Evolutionary conservation across 2,329 filamentous ascomycete genomes (phyloP).

Genomic region (Niveomyces coronatus): DNA sequence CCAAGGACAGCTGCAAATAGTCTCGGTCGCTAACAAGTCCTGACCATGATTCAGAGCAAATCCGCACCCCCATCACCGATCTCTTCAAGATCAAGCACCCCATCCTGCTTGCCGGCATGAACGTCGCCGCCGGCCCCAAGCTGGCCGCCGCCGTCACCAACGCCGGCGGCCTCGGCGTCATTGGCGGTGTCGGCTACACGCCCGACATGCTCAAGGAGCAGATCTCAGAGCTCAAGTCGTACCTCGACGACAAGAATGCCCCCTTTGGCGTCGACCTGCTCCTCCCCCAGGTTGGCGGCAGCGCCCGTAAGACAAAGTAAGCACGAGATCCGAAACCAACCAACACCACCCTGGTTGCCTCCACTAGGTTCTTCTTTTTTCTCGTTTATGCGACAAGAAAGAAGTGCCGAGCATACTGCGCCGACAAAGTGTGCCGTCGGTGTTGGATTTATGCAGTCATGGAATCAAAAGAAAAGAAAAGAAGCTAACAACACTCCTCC

Average conservation of each 20-base stretch:
- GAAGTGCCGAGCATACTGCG: too few species aligned
- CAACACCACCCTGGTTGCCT: neutral
- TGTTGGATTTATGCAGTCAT: neutral
- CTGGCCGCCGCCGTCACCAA: constrained; percentile 95
- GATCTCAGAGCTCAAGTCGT: constrained; percentile 86
- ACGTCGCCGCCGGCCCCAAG: constrained; percentile 93
- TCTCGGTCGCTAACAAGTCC: constrained; percentile 7
- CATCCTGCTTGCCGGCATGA: constrained; percentile 94
- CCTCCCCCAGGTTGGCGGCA: constrained; percentile 88
- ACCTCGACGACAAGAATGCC: constrained; percentile 79
- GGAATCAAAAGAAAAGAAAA: neutral
- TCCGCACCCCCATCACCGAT: constrained; percentile 88
- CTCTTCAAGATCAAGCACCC: constrained; percentile 98
- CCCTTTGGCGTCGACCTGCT: constrained; percentile 93
- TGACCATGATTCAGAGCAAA: constrained; percentile 31
- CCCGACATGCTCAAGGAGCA: constrained; percentile 96
- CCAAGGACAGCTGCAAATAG: neutral
- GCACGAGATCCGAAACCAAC: constrained; percentile 15
- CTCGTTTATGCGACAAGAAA: neutral
- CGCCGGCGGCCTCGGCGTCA: constrained; percentile 90
- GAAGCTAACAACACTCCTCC: constrained; percentile 4
- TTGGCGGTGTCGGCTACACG: constrained; percentile 91
- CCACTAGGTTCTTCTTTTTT: neutral
- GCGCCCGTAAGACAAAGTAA: constrained; percentile 85
- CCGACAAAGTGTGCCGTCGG: too few species aligned